Evolutionary conservation across 345 rosid genomes (phyloP).

Genomic region (Citrus sinensis): DVS_A1.0 CM039168.1:9834501-9835000

Average conservation of each 20-base stretch:
- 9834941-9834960: background rate
- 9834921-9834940: background rate
- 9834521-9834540: constrained; percentile 15
- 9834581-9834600: background rate
- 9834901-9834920: background rate
- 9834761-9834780: background rate
- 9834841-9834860: background rate
- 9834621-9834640: constrained; percentile 2
- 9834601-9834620: background rate
- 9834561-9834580: background rate
- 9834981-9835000: no score
- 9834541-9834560: background rate
- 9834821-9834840: background rate
- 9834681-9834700: background rate
- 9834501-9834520: constrained; percentile 24
- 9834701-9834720: background rate
- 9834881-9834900: background rate
- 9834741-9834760: background rate
- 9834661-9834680: background rate
- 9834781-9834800: background rate
- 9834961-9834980: background rate
- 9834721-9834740: background rate
- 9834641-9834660: constrained; percentile 1
- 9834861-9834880: background rate
- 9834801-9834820: background rate